Conservation (phyloP, 495 filamentous ascomycete species). For the Podospora comata region DNA sequence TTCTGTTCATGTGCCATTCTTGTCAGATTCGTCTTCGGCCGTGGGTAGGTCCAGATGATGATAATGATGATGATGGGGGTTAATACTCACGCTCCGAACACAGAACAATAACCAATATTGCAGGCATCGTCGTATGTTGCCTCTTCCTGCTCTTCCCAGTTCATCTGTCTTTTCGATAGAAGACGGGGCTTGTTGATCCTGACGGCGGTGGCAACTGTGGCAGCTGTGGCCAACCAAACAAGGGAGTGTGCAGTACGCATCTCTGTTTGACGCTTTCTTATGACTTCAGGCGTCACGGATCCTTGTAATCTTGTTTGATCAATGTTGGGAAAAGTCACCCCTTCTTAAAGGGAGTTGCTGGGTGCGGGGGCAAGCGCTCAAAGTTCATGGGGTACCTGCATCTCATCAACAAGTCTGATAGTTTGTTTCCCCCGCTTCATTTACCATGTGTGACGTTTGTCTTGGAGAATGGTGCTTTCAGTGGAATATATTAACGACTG, state of each 20-base stretch:
- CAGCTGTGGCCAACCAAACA: not conserved
- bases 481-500: not conserved
- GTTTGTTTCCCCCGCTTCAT: not conserved
- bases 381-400: not conserved
- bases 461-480: not conserved
- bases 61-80: not conserved
- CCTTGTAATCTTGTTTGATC: no score
- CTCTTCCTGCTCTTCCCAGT: conserved; percentile 1
- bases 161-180: not conserved
- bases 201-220: not conserved
- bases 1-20: not conserved
- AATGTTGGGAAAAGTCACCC: not conserved
- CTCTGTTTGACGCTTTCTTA: not conserved
- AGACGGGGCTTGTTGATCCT: not conserved
- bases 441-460: not conserved
- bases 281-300: no score
- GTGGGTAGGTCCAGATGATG: not conserved
- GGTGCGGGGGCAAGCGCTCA: not conserved
- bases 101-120: conserved; percentile 21
- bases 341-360: not conserved
- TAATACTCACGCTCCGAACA: conserved; percentile 17
- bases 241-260: not conserved
- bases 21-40: not conserved
- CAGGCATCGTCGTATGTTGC: conserved; percentile 22
- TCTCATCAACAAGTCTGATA: not conserved